Evolutionary conservation across 306 rosid genomes (phyloP).

Genomic region (Rubus idaeus): DNA sequence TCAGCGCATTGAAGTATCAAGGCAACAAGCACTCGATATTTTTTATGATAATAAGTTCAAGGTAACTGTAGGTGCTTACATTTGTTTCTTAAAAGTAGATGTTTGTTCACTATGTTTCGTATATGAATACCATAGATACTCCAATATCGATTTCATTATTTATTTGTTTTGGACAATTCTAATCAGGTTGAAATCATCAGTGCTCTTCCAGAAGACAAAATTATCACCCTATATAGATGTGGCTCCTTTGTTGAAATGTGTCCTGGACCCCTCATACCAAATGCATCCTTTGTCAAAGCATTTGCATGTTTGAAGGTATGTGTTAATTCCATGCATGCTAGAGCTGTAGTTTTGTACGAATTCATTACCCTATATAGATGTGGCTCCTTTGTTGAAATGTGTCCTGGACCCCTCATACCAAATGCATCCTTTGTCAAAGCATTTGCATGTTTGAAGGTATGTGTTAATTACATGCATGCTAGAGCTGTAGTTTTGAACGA

Average conservation of each 20-base stretch:
- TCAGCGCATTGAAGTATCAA: constrained; percentile 88
- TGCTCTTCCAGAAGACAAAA: constrained; percentile 83
- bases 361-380: constrained; percentile 95
- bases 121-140: constrained; percentile 21
- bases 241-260: constrained; percentile 91
- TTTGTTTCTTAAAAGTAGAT: constrained; percentile 5
- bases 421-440: constrained; percentile 92
- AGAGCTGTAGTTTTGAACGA: background rate
- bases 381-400: constrained; percentile 87
- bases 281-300: constrained; percentile 89
- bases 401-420: constrained; percentile 98
- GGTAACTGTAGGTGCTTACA: constrained; percentile 46
- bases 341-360: no score
- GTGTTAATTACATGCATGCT: constrained; percentile 15
- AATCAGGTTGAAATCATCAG: constrained; percentile 87
- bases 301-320: constrained; percentile 78
- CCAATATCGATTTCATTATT: constrained; percentile 11
- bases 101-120: constrained; percentile 14
- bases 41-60: constrained; percentile 80
- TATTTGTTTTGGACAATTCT: constrained; percentile 14
- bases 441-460: constrained; percentile 78
- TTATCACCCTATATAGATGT: constrained; percentile 91
- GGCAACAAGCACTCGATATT: constrained; percentile 81
- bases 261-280: constrained; percentile 97
- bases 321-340: constrained; percentile 18